Evolutionary conservation across 108 stramenopile genomes (phyloP), one percentile per base, ranked within the genome.

Genomic region (Fragilaria radians): DNA sequence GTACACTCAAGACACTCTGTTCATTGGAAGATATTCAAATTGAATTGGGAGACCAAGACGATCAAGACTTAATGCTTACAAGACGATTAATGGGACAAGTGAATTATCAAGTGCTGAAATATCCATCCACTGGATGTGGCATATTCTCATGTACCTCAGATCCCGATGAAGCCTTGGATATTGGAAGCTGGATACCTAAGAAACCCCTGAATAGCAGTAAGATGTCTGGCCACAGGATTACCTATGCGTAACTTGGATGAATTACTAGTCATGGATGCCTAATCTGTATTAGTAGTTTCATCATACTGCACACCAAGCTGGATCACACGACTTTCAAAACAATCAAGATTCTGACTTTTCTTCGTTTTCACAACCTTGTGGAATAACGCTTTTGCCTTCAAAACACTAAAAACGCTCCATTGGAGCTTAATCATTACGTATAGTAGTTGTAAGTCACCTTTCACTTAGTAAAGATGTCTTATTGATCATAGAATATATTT

Each of bases 211-310:
- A 76, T 30, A 71, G 74, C 28, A 78, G 77, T 68, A 82, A 82
- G 50, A 78, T 82, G 74, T 76, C 77, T 28, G 81, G 81, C 28
- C 81, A 82, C 51, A 45, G 77, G 17, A 72, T 82, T 52, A 76
- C 73, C 19, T 78, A 75, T 54, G 76, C 80, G 11, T 81, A 65
- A 34, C 9, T 45, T 46, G 31, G n/a, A n/a, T n/a, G n/a, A n/a
- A n/a, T n/a, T n/a, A n/a, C n/a, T n/a, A n/a, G n/a, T n/a, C n/a
- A n/a, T n/a, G n/a, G n/a, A n/a, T n/a, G n/a, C n/a, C n/a, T n/a
- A n/a, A n/a, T n/a, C n/a, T n/a, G n/a, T n/a, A n/a, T n/a, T n/a
- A n/a, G n/a, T n/a, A n/a, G n/a, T n/a, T n/a, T n/a, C n/a, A n/a
- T n/a, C n/a, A n/a, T n/a, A n/a, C n/a, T n/a, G n/a, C n/a, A n/a